These are phyloP conservation scores for Nakazawaea pomicola DNA, from an alignment of 805 yeast species.

Conservation along the genomic window DNA sequence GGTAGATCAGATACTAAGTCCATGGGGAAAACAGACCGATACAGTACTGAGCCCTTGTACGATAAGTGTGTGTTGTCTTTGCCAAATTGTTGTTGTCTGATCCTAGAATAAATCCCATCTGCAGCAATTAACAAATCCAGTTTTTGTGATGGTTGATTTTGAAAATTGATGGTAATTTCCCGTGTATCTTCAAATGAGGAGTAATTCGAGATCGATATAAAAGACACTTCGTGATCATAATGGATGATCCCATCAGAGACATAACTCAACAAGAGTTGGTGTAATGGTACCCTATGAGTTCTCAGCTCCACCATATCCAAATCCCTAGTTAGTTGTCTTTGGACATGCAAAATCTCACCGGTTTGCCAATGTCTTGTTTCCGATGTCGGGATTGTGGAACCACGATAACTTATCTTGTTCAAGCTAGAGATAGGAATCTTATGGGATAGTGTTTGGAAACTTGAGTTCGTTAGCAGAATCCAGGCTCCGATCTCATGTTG, in stretches of 20 bases:
- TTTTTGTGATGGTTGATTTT: not conserved
- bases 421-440: not conserved
- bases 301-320: not conserved
- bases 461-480: not conserved
- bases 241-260: slow-evolving; percentile 10
- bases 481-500: slow-evolving; percentile 1
- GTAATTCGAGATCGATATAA: slow-evolving; percentile 4
- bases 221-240: slow-evolving; percentile 8
- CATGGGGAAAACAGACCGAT: slow-evolving; percentile 13
- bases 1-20: slow-evolving; percentile 4
- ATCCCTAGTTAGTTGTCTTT: not conserved
- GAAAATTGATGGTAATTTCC: not conserved
- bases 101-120: slow-evolving; percentile 15
- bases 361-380: slow-evolving; percentile 1
- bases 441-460: not conserved
- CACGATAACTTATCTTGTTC: not conserved
- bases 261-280: slow-evolving; percentile 1
- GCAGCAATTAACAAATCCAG: slow-evolving; percentile 14
- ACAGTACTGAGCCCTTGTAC: slow-evolving; percentile 15
- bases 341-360: not conserved
- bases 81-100: slow-evolving; percentile 13
- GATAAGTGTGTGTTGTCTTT: not conserved
- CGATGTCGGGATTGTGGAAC: not conserved
- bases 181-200: slow-evolving; percentile 5
- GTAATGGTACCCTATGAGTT: slow-evolving; percentile 1